phyloP scores from a whole-genome alignment of 73 alveolate species.

The Paraurostyla sp. region DNA sequence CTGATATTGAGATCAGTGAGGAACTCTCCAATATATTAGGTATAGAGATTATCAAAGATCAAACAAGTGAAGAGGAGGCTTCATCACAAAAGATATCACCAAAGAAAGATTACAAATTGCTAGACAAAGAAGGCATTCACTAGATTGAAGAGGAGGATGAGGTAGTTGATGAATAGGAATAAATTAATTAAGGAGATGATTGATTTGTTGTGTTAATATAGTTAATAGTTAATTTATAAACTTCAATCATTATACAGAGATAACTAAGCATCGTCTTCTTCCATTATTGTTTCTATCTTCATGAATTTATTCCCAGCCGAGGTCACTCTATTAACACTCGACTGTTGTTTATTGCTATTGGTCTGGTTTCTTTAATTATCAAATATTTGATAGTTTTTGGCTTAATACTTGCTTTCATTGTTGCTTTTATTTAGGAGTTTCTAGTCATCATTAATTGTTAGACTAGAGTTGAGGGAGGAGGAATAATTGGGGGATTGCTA shows the following conservation, averaged over 20 bases:
- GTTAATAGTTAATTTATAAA: no score
- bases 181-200: background rate
- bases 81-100: no score
- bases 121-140: background rate
- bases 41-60: background rate
- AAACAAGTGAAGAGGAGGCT: background rate
- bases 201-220: no score
- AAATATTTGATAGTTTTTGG: background rate
- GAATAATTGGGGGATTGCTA: background rate
- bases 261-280: constrained; percentile 46
- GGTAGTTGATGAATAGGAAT: background rate
- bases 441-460: no score
- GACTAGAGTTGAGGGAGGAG: no score
- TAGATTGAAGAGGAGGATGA: background rate
- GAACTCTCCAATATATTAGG: constrained; percentile 5
- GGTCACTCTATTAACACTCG: constrained; percentile 8
- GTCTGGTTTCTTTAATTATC: background rate
- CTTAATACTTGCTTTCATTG: background rate
- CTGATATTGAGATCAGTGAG: background rate
- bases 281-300: constrained; percentile 55
- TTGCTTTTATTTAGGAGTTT: no score
- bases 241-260: constrained; percentile 13
- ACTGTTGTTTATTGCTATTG: background rate
- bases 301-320: background rate
- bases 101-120: no score